Conservation (phyloP, 306 rosid species). For the Delonix regia region DNA sequence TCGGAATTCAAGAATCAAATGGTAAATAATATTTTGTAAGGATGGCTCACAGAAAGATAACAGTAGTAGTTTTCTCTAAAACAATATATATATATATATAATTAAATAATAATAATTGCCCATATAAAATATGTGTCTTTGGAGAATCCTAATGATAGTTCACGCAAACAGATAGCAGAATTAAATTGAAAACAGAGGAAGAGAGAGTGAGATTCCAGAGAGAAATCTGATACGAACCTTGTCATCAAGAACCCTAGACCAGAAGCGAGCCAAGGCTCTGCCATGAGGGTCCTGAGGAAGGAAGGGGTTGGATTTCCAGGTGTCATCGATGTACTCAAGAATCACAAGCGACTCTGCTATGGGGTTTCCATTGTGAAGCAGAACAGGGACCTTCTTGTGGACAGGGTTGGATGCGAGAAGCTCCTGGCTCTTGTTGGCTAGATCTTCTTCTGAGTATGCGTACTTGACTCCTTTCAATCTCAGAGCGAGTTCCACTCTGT, state of each 20-base stretch:
- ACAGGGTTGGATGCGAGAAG: conserved; percentile 66
- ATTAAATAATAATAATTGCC: too few relatives aligned
- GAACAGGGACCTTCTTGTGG: conserved; percentile 57
- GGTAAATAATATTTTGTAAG: too few relatives aligned
- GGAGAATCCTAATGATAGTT: too few relatives aligned
- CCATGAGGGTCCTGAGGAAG: conserved; percentile 52
- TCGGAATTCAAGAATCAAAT: too few relatives aligned
- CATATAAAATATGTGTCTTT: too few relatives aligned
- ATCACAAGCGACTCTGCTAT: conserved; percentile 57
- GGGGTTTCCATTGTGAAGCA: conserved; percentile 52
- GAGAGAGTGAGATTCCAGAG: too few relatives aligned
- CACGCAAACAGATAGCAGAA: too few relatives aligned
- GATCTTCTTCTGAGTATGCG: conserved; percentile 45
- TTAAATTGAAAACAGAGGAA: too few relatives aligned
- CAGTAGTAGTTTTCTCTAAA: too few relatives aligned
- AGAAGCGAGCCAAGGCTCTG: conserved; percentile 66
- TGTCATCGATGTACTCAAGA: conserved; percentile 57
- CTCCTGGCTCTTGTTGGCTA: conserved; percentile 42
- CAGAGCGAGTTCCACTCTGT: conserved; percentile 54
- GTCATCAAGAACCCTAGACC: conserved; percentile 65
- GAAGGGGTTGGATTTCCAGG: conserved; percentile 47
- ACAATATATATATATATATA: too few relatives aligned
- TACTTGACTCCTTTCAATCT: conserved; percentile 59
- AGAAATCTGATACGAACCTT: conserved; percentile 39
- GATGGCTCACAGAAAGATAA: too few relatives aligned